Evolutionary conservation across 805 yeast genomes (phyloP), one percentile per base, ranked within the genome.

Genomic region (Candida insectorum): DNA sequence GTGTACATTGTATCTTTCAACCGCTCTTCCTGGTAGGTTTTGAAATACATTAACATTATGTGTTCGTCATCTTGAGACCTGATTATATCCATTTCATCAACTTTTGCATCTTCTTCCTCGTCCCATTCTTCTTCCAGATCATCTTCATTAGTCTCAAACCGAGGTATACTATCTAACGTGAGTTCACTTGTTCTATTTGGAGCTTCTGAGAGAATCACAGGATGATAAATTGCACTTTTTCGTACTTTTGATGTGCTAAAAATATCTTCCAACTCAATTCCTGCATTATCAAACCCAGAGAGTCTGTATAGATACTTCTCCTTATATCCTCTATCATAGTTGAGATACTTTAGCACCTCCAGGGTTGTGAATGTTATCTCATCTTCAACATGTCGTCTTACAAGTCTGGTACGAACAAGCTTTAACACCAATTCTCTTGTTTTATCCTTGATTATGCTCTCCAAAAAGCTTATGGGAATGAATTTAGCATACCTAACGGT

Each of bases 61-160:
- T 49, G 53, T 34, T 52, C 55, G 19, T 52, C 38, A 9, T 36
- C 36, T 13, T 24, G 31, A 12, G 48, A 39, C 18, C 41, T 39
- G 15, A 9, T 14, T 13, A 24, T 12, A 25, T 52, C 58, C 13
- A 14, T 24, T 5, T 32, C 24, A 6, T 50, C 49, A 19, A 49
- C 31, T 1, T 25, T 7, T 11, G 24, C 31, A 4, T 39, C 34
- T 28, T 49, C 49, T 19, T 24, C 14, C 16, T 30, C 26, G 21
- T 24, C 31, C 23, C 34, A 26, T 22, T n/a, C 19, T 16, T 28
- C 26, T 30, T 41, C 43, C 14, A 31, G 33, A 26, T 36, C 35
- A 19, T 34, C 28, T 29, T 34, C 21, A 25, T 40, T 32, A 23
- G 35, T 23, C 29, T 31, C 10, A 31, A 25, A 12, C 21, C 24